Base-by-base conservation (phyloP, 495 filamentous ascomycete species). In the Sporormia fimetaria region DNA sequence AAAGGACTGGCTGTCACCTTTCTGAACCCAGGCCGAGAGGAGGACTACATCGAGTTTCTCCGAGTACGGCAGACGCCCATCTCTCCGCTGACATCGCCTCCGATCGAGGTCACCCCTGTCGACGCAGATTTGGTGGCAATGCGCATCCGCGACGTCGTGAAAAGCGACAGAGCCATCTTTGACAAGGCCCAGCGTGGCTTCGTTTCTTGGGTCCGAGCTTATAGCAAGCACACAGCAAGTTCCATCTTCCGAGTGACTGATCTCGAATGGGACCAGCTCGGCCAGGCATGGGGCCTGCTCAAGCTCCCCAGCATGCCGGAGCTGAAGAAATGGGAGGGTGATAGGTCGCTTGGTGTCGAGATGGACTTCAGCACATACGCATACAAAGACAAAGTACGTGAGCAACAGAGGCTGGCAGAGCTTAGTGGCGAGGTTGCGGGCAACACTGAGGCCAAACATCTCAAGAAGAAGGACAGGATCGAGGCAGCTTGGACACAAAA, bases 241-340 rank as follows among this genome's bases (percentile, higher is more conserved):
- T 87, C 82, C 61, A 96, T 98, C 46, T 98, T 98, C 67, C 77
- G 85, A 3, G 67, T 88, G 3, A 56, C 67, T 6, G 83, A 90
- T 54, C 66, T 94, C 12, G 76, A 87, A 58, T 98, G 90, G 90
- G 64, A 68, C 26, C 82, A 81, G 29, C 62, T 92, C 1, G 88
- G 79, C 3, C 67, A 75, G 39, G 80, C 79, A 8, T 98, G 87
- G 81, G 82, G 78, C 0, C 66, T 98, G 6, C 65, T 96, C 26
- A 78, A 74, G 42, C 67, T 96, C 34, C 90, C 90, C 27, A 88
- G 82, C 58, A 98, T 98, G 90, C 90, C 92, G 0, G 90, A 98
- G 56, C 59, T 87, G 39, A 78, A 75, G 46, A 71, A 57, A 12
- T 85, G 78, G 55, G 63, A 71, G 0, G 76, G 77, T 23, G 78